Conservation (phyloP, 331 rosid genomes). For the Quercus lobata region DNA sequence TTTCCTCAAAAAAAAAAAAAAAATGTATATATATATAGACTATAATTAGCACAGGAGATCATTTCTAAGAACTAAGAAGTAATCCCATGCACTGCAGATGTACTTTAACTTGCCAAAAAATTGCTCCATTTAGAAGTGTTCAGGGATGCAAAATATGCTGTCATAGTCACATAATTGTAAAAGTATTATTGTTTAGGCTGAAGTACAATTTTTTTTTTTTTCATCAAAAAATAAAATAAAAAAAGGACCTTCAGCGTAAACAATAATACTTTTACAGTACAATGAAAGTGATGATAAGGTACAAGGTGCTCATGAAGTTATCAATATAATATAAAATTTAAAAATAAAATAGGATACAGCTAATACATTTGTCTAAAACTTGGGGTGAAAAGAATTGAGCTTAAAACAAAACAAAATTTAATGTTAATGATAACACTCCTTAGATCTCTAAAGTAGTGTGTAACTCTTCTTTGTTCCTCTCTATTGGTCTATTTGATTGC, state of each 20-base stretch:
- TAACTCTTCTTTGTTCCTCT: slow-evolving; percentile 1
- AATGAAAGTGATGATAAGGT: neutral
- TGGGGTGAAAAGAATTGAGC: slow-evolving; percentile 42
- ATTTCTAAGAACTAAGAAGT: neutral
- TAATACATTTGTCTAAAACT: slow-evolving; percentile 30
- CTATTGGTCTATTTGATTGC: slow-evolving; percentile 31
- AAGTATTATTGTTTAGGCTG: slow-evolving; percentile 6
- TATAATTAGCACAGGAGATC: neutral
- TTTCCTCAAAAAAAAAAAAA: no score
- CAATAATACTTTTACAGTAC: slow-evolving; percentile 17
- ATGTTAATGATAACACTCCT: neutral
- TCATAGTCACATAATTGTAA: neutral
- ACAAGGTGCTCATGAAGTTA: neutral
- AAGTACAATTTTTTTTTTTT: neutral
- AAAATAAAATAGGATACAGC: slow-evolving; percentile 11
- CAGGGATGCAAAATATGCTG: neutral
- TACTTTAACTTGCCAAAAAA: neutral
- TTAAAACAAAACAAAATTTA: slow-evolving; percentile 26
- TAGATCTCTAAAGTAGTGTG: neutral
- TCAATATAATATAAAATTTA: neutral
- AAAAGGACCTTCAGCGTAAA: neutral
- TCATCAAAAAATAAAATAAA: no score
- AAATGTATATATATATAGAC: no score
- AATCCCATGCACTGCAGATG: neutral
- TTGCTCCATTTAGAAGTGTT: neutral